Percentiles rank a stretch among this genome's conserved stretches.
Evolutionary conservation across 352 stramenopile genomes (phyloP).

Genomic region (Pythium phragmiticola): DNA sequence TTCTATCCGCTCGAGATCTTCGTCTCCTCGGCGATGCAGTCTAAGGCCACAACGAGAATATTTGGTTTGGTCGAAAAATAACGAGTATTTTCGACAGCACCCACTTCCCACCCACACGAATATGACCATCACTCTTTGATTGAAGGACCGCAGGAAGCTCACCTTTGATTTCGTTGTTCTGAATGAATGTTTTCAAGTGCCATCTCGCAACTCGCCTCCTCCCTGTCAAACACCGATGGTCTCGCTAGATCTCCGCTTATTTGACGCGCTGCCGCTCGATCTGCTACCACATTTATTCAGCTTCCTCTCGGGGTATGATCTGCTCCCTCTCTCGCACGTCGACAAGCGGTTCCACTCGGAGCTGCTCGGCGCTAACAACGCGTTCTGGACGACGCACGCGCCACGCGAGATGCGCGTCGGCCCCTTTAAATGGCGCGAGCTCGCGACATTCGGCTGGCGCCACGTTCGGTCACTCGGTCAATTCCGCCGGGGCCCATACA

Average conservation of each 20-base stretch:
- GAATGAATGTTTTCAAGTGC: too few species aligned
- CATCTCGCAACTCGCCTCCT: too few species aligned
- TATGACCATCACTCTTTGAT: too few species aligned
- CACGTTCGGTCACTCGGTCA: not conserved
- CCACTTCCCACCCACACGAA: too few species aligned
- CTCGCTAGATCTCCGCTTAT: not conserved
- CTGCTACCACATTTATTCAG: not conserved
- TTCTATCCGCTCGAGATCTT: too few species aligned
- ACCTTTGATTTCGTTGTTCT: too few species aligned
- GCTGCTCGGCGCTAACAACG: not conserved
- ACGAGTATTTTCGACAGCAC: too few species aligned
- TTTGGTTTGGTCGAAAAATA: too few species aligned
- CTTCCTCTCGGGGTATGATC: not conserved
- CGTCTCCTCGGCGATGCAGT: too few species aligned
- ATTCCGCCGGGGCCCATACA: not conserved
- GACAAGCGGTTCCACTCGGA: not conserved
- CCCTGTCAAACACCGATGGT: too few species aligned
- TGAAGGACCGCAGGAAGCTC: too few species aligned
- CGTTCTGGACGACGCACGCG: not conserved
- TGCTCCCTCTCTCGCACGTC: not conserved
- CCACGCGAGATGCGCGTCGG: not conserved
- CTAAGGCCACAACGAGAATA: too few species aligned
- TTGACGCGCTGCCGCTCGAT: not conserved
- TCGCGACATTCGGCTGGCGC: not conserved
- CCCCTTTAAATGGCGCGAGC: not conserved